These are phyloP conservation scores for Camellia japonica DNA, from an alignment of 148 eudicot genomes.

Conservation along the genomic window DNA sequence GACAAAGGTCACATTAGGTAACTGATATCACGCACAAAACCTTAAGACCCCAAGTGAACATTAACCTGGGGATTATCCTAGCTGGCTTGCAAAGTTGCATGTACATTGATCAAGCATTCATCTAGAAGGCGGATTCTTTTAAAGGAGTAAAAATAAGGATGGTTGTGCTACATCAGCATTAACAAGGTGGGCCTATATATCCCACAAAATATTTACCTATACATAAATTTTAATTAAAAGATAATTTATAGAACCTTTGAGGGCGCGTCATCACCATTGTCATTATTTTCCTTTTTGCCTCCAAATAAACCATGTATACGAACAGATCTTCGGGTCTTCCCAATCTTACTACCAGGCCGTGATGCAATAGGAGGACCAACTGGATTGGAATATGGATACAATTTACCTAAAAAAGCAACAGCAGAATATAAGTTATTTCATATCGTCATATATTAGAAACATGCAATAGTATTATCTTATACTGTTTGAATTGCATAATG, in stretches of 20 bases:
- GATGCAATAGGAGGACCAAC: conserved; percentile 24
- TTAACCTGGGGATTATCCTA: too few species aligned
- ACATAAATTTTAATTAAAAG: not conserved
- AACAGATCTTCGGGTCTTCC: conserved; percentile 28
- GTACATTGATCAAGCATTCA: not conserved
- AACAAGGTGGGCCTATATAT: not conserved
- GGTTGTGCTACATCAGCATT: not conserved
- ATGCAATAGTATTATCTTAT: not conserved
- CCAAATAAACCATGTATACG: conserved; percentile 62
- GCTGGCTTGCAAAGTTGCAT: not conserved
- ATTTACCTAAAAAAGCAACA: conserved; percentile 23
- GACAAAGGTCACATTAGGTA: not conserved
- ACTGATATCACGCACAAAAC: not conserved
- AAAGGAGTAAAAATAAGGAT: not conserved
- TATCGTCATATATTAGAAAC: not conserved
- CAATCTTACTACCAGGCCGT: conserved; percentile 9
- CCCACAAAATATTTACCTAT: not conserved
- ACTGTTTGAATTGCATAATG: not conserved
- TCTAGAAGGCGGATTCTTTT: not conserved
- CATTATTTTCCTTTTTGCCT: conserved; percentile 66
- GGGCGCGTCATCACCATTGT: conserved; percentile 51
- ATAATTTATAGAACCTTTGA: conserved; percentile 41
- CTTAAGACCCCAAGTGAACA: too few species aligned
- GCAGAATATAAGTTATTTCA: not conserved
- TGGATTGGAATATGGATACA: conserved; percentile 16